phyloP scores from a whole-genome alignment of 2,329 filamentous ascomycete species.

The Sclerotinia nivalis region DNA sequence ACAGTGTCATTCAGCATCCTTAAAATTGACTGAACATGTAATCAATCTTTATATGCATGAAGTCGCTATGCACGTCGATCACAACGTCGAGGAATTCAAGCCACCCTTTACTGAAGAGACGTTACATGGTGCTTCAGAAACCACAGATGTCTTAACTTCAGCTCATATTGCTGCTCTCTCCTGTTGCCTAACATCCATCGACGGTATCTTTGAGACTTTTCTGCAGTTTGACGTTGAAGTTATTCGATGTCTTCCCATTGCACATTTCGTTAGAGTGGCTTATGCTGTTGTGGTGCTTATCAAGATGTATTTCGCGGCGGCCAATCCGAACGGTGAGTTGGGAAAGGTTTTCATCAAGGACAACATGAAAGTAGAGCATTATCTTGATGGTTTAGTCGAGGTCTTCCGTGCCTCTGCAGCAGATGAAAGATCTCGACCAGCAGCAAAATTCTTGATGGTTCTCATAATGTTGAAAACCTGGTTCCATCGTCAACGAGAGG shows the following conservation, averaged over 20 bases:
- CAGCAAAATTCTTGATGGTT: constrained; percentile 70
- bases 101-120: constrained; percentile 41
- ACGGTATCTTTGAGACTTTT: constrained; percentile 55
- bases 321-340: constrained; percentile 63
- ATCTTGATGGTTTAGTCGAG: constrained; percentile 69
- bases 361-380: constrained; percentile 63
- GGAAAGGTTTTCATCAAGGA: constrained; percentile 69
- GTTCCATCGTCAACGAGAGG: constrained; percentile 45
- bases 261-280: constrained; percentile 54
- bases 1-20: constrained; percentile 43
- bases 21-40: constrained; percentile 54
- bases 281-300: constrained; percentile 60
- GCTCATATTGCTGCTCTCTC: constrained; percentile 54
- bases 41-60: constrained; percentile 61
- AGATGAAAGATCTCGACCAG: constrained; percentile 63
- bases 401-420: constrained; percentile 66
- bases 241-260: constrained; percentile 52
- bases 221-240: constrained; percentile 49
- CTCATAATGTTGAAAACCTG: constrained; percentile 69
- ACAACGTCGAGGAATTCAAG: constrained; percentile 54
- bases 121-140: constrained; percentile 28
- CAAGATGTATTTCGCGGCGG: constrained; percentile 62
- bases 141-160: constrained; percentile 34
- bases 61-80: constrained; percentile 57
- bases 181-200: constrained; percentile 53